Evolutionary conservation across 2,329 filamentous ascomycete genomes (phyloP), one percentile per base, ranked within the genome.

Genomic region (Neofusicoccum laricinum): DNA sequence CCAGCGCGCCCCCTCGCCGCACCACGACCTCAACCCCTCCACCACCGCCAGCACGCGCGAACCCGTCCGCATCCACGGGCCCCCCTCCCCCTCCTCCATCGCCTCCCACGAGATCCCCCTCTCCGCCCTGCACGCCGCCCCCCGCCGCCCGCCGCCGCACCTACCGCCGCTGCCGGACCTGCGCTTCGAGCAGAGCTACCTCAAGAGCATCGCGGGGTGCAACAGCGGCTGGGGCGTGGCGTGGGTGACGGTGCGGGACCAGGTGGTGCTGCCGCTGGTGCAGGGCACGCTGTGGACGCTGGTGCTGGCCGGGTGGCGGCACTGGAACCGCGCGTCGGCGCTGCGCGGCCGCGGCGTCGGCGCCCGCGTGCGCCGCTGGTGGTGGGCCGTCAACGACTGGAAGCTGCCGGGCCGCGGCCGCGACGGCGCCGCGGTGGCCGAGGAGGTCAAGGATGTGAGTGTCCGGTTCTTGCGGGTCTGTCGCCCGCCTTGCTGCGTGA

Each of bases 171-270:
- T 90, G 51, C 88, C 88, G 3, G 95, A 99, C 79, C 82, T 99
- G 69, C 87, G 95, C 48, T 98, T 98, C 79, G 95, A 99, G 80
- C 95, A 99, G 84, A 97, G 93, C 83, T 99, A 99, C 77, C 85
- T 99, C 63, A 90, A 91, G 71, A 96, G 93, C 79, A 90, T 99
- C 70, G 86, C 89, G 68, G 84, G 87, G 64, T 92, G 93, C 40
- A 86, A 95, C 69, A 88, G 87, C 25, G 93, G 89, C 88, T 89
- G 90, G 81, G 87, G 87, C 75, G 86, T 99, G 36, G 84, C 86
- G 7, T 90, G 90, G 81, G 94, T 99, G 69, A 99, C 95, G 17
- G 77, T 91, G 40, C 84, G 92, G 72, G 95, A 99, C 78, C 95
- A 97, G 86, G 90, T 97, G 65, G 78, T 97, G 72, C 88, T 98